phyloP scores from a whole-genome alignment of 805 yeast genomes.

The Naumovozyma castellii region DNA sequence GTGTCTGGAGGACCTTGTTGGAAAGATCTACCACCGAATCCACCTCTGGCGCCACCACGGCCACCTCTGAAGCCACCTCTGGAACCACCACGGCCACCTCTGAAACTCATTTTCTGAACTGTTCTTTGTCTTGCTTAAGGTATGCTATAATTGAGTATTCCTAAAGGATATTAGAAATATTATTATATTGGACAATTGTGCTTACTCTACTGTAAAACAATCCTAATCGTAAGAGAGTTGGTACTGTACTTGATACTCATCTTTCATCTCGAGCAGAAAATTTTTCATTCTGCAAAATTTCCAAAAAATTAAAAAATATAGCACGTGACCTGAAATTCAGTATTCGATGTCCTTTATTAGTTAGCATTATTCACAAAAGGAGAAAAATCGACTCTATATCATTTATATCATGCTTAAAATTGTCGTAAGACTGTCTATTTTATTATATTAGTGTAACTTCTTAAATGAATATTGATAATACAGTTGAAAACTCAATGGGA shows the following conservation, averaged over 20 bases:
- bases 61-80: slow-evolving; percentile 34
- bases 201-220: no score
- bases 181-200: not conserved
- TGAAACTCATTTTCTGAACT: slow-evolving; percentile 31
- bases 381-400: not conserved
- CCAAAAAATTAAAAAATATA: not conserved
- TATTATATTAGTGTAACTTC: no score
- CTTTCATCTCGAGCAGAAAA: slow-evolving; percentile 4
- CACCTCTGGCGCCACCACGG: slow-evolving; percentile 33
- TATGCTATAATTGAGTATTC: no score
- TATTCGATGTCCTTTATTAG: not conserved
- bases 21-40: slow-evolving; percentile 55
- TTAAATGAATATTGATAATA: no score
- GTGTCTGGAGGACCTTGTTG: slow-evolving; percentile 95
- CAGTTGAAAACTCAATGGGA: no score
- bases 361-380: not conserved
- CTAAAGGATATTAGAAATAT: not conserved
- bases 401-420: no score
- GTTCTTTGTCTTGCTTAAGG: not conserved
- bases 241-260: no score
- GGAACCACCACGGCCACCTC: slow-evolving; percentile 28
- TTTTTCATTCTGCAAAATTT: slow-evolving; percentile 2
- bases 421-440: no score
- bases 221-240: no score
- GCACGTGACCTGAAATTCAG: not conserved